Conservation (phyloP, 176 grass and related monocot species). For the Triticum monococcum region DNA sequence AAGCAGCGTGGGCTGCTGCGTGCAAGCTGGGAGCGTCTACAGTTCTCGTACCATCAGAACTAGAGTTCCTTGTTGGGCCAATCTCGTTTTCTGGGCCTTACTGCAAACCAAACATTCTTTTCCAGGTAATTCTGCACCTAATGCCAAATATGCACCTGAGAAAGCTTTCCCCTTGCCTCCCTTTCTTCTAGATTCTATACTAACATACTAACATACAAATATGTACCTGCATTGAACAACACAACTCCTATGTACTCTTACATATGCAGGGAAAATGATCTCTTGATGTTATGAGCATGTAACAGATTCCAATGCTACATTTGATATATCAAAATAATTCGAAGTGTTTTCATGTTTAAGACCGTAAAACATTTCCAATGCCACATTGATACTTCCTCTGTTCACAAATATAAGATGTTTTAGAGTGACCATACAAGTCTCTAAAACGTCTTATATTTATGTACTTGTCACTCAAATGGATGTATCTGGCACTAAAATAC, state of each 20-base stretch:
- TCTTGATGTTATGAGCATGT: background rate
- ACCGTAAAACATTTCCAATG: too few relatives aligned
- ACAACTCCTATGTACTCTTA: background rate
- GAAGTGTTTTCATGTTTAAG: too few relatives aligned
- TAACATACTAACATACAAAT: too few relatives aligned
- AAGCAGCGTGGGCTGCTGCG: slow-evolving; percentile 82
- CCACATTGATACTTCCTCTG: background rate
- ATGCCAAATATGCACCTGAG: background rate
- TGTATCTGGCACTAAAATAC: too few relatives aligned
- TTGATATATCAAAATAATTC: too few relatives aligned
- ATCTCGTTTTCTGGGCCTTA: slow-evolving; percentile 94
- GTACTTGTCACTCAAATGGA: too few relatives aligned
- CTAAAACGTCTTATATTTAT: too few relatives aligned
- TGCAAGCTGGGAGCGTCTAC: slow-evolving; percentile 82
- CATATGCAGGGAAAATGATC: background rate
- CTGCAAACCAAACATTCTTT: slow-evolving; percentile 90
- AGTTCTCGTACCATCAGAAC: slow-evolving; percentile 61
- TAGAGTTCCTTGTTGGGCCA: slow-evolving; percentile 86
- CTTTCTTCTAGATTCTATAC: too few relatives aligned
- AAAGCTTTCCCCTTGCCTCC: background rate
- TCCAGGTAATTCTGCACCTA: slow-evolving; percentile 66
- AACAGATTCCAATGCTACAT: background rate
- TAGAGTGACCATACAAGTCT: too few relatives aligned
- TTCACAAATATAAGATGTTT: too few relatives aligned
- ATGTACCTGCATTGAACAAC: too few relatives aligned